Base-by-base conservation (phyloP, 306 rosid genomes). In the Dalbergia cultrata region DNA sequence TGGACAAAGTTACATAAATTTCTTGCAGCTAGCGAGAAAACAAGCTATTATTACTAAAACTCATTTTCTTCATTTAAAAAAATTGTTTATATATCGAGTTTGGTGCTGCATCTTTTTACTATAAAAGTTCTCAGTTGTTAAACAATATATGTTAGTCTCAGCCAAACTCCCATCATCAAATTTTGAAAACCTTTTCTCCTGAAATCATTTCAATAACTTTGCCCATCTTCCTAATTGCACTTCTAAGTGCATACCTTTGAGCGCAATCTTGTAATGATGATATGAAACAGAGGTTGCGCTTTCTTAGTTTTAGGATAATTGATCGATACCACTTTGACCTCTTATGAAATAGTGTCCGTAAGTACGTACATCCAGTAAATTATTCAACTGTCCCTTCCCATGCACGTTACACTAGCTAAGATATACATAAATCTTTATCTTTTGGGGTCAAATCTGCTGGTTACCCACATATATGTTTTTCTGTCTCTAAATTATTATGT, bases 261-360 rank as follows among this genome's bases (percentile, higher is more conserved):
- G 64, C 61, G 77, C 81, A 84, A 74, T 79, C 60, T 79, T 67
- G 69, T 50, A 61, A 84, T 68, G 81, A 84, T 74, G 74, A 33
- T 49, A 18, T 59, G 8, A 53, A 72, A 56, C 22, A 22, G 74
- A 60, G 52, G 17, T 70, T 56, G 57, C 35, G 8, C 22, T 77
- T 70, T 56, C 72, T 71, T 62, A 70, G 72, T 52, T 71, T 80
- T 61, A 61, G 59, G 74, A 79, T 41, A 67, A 37, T 74, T n/a
- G 60, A 61, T 43, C 37, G 16, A 43, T 79, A 72, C 67, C 50
- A 61, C 47, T 18, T 72, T 47, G 52, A n/a, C n/a, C n/a, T n/a
- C n/a, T n/a, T n/a, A n/a, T n/a, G n/a, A 21, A 60, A 13, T 52
- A 45, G 6, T 56, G 45, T 52, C 7, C 35, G 44, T 13, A 16